Base-by-base conservation (phyloP, 129 eudicot species). In the Centrapalus pauciflorus region DNA sequence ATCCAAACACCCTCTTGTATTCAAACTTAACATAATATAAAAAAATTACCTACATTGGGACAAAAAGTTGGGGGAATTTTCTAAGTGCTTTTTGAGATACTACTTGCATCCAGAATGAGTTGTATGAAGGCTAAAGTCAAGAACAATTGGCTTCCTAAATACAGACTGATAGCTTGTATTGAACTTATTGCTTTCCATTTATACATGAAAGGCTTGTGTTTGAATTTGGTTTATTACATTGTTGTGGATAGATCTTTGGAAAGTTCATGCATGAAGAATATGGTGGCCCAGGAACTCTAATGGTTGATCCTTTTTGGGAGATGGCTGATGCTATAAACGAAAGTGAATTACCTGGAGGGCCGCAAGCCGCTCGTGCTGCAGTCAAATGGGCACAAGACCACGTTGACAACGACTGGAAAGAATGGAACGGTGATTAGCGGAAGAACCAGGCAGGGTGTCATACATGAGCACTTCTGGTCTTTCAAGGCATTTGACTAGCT, bases 281-380 rank as follows among this genome's bases (percentile, higher is more conserved):
- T 61, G 96, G 98, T 11, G 98, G 98, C 2, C 95, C 95, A 9
- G 99, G 99, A 61, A 94, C 99, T 1, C 82, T 89, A 20, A 41
- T 94, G 88, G 97, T 91, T 7, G 57, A 61, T 56, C 93, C 98
- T 10, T 93, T 93, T 82, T 82, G 84, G 51, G 98, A 88, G 62
- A 88, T 93, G 98, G 98, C 96, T 21, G 87, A 88, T 73, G 78
- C 96, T 54, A 52, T 93, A 49, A 82, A 82, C 60, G 95, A 89
- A 56, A 75, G 82, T 30, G 96, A 86, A 43, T 79, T 93, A 56
- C 96, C 98, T 10, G 96, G 98, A 32, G 98, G 95, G 43, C 96
- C 96, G 6, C 89, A 87, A 64, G 96, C 95, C 26, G 96, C 98
- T 27, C 89, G 96, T 12, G 83, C 85, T 8, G 98, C 95, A 0